Percentiles rank a stretch among this genome's conserved stretches.
These are phyloP conservation scores for Cubamyces sp. DNA, from an alignment of 768 basidiomycete genomes.

Conservation along the genomic window DNA sequence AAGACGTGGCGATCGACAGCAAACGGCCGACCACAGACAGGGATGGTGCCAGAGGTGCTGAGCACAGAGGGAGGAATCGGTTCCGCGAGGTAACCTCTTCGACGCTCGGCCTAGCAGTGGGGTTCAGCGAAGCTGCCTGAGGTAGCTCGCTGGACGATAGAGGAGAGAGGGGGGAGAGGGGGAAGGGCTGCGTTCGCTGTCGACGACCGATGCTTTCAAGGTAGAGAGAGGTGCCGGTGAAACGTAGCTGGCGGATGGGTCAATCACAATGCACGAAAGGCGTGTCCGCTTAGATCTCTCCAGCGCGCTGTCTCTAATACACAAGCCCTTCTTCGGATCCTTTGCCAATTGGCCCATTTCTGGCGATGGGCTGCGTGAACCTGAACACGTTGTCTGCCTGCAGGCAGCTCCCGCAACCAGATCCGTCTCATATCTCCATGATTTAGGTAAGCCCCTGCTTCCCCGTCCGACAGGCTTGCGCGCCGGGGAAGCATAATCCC, in stretches of 20 bases:
- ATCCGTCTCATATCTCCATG: conserved; percentile 32
- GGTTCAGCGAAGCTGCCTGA: conserved; percentile 18
- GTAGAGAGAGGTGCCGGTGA: conserved; percentile 28
- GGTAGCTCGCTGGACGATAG: conserved; percentile 20
- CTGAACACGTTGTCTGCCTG: conserved; percentile 38
- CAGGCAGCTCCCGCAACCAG: conserved; percentile 33
- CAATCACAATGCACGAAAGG: conserved; percentile 34
- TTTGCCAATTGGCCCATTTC: conserved; percentile 35
- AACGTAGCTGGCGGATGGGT: conserved; percentile 28
- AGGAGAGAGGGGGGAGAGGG: conserved; percentile 12
- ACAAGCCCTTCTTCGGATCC: conserved; percentile 27
- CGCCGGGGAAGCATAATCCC: conserved; percentile 15
- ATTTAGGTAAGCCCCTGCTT: conserved; percentile 34
- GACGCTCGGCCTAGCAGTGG: conserved; percentile 12
- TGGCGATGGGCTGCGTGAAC: conserved; percentile 27
- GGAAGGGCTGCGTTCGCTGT: conserved; percentile 26
- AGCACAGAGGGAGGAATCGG: conserved; percentile 18
- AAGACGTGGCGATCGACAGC: conserved; percentile 20
- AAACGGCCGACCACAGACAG: conserved; percentile 10
- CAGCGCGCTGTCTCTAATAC: conserved; percentile 28
- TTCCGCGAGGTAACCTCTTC: conserved; percentile 23
- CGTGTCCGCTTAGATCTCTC: conserved; percentile 35
- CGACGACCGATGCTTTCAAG: conserved; percentile 34
- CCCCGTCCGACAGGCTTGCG: conserved; percentile 25
- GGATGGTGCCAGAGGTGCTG: conserved; percentile 15